Conservation (phyloP, 2,329 filamentous ascomycete genomes). For the Waltergamsia citrina region DNA sequence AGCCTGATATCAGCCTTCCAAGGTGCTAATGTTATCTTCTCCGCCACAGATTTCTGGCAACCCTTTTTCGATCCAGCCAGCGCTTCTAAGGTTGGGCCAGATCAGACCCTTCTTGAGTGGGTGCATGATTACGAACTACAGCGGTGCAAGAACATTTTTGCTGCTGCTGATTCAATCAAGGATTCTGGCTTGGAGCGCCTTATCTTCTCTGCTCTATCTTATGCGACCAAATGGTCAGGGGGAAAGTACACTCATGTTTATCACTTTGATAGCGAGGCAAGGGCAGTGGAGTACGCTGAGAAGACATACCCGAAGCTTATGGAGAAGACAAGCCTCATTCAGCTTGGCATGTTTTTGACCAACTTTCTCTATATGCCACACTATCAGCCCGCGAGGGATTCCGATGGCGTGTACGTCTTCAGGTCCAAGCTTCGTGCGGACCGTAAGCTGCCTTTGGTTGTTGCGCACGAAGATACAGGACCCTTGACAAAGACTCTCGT, state of each 20-base stretch:
- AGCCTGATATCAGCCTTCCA: constrained; percentile 23
- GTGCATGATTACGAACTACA: constrained; percentile 8
- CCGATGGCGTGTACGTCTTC: background rate
- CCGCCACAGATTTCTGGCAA: constrained; percentile 19
- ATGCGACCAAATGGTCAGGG: constrained; percentile 8
- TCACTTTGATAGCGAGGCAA: background rate
- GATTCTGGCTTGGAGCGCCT: constrained; percentile 5
- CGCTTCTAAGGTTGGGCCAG: background rate
- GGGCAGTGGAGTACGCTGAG: background rate
- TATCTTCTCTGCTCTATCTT: constrained; percentile 7
- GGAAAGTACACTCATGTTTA: constrained; percentile 7
- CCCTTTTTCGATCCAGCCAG: constrained; percentile 5
- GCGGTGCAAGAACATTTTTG: constrained; percentile 4
- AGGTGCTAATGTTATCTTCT: constrained; percentile 27
- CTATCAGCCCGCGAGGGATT: background rate
- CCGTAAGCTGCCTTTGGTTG: constrained; percentile 12
- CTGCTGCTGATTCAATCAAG: constrained; percentile 7
- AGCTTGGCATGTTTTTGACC: background rate
- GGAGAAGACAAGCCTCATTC: background rate
- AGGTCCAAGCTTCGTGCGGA: background rate
- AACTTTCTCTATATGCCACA: background rate
- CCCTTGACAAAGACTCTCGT: background rate
- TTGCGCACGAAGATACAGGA: constrained; percentile 13
- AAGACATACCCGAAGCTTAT: background rate
- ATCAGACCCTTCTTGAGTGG: constrained; percentile 4